Conservation (phyloP, 2,329 filamentous ascomycete species). For the Xylaria sp. region DNA sequence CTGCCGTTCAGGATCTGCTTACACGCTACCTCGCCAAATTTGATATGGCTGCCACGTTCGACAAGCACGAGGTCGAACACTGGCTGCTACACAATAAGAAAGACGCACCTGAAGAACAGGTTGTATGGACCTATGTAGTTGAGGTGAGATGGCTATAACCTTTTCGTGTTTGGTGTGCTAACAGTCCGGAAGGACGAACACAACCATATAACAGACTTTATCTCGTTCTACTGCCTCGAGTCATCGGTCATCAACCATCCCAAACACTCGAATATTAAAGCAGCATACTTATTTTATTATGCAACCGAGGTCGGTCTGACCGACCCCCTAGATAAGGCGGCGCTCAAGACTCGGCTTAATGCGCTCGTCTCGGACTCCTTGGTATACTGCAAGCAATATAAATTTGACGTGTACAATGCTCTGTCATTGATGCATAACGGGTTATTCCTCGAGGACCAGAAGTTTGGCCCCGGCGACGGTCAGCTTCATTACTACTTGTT, state of each 20-base stretch:
- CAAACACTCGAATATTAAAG: constrained; percentile 82
- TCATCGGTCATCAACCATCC: constrained; percentile 88
- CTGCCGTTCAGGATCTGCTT: constrained; percentile 78
- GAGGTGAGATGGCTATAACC: constrained; percentile 63
- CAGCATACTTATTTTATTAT: constrained; percentile 98
- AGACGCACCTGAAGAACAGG: constrained; percentile 73
- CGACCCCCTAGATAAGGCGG: constrained; percentile 62
- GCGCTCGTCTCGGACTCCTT: constrained; percentile 84
- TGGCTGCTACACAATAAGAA: constrained; percentile 82
- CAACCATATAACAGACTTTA: constrained; percentile 91
- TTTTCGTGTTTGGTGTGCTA: constrained; percentile 30
- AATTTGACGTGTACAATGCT: constrained; percentile 97
- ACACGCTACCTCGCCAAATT: constrained; percentile 82
- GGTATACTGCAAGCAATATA: constrained; percentile 82
- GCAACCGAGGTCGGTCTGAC: constrained; percentile 82
- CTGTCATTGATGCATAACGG: constrained; percentile 93
- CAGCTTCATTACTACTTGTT: constrained; percentile 97
- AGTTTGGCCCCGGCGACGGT: constrained; percentile 94
- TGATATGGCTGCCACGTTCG: constrained; percentile 85
- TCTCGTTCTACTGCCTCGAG: constrained; percentile 96
- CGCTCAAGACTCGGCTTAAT: constrained; percentile 83
- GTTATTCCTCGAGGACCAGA: constrained; percentile 91
- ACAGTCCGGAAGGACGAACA: constrained; percentile 61
- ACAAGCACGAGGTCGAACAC: constrained; percentile 82
- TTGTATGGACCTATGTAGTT: constrained; percentile 94